Evolutionary conservation across 2,329 filamentous ascomycete species (phyloP).

Genomic region (Monosporascus sp.): DNA sequence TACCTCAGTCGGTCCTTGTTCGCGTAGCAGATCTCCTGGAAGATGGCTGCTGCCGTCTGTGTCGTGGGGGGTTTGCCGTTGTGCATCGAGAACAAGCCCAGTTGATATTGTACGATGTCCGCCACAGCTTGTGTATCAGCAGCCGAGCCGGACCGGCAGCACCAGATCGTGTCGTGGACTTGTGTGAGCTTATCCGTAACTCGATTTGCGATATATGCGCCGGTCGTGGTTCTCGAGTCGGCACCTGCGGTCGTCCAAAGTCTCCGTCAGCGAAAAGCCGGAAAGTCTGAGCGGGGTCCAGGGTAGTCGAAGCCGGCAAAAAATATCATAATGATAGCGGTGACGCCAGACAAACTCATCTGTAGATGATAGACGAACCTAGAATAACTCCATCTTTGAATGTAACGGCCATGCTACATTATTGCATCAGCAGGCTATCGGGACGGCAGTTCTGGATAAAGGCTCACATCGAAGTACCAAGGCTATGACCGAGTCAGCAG

Average conservation of each 20-base stretch:
- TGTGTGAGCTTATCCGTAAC: constrained; percentile 99
- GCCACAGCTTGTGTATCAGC: constrained; percentile 97
- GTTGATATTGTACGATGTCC: constrained; percentile 95
- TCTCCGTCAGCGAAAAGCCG: no score
- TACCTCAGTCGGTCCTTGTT: constrained; percentile 94
- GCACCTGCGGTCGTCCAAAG: constrained; percentile 51
- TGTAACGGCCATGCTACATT: constrained; percentile 87
- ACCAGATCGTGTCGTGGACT: constrained; percentile 99
- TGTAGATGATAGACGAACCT: constrained; percentile 39
- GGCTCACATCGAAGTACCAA: constrained; percentile 93
- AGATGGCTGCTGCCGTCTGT: constrained; percentile 89
- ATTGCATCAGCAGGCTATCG: constrained; percentile 8
- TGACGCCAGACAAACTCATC: background rate
- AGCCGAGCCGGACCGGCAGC: constrained; percentile 94
- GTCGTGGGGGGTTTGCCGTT: constrained; percentile 90
- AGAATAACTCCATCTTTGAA: constrained; percentile 98
- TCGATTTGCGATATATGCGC: constrained; percentile 97
- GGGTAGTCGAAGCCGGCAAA: background rate
- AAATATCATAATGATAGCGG: background rate
- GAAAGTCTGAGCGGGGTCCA: no score
- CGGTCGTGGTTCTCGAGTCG: constrained; percentile 95
- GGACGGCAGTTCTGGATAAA: background rate
- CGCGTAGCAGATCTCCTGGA: constrained; percentile 95
- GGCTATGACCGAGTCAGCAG: constrained; percentile 43
- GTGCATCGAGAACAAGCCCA: constrained; percentile 84